Conservation (phyloP, 1,139 yeast species). For the Candida sp. region DNA sequence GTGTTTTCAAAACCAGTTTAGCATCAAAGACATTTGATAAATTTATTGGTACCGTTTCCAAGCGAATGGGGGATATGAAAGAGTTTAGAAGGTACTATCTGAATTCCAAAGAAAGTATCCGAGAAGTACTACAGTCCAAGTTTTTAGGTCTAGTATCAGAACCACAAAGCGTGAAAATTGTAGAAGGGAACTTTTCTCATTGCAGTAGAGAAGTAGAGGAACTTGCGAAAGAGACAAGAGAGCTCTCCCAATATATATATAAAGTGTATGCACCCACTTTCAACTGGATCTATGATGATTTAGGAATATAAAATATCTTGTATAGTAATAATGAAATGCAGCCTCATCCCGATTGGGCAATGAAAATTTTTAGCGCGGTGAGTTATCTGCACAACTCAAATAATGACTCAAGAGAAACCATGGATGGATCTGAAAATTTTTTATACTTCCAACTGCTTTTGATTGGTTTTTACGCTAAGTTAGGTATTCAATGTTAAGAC, state of each 20-base stretch:
- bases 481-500: slow-evolving; percentile 1
- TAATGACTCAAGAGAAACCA: neutral
- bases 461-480: neutral
- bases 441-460: neutral
- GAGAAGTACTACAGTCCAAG: slow-evolving; percentile 5
- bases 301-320: slow-evolving; percentile 13
- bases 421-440: slow-evolving; percentile 2
- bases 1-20: neutral
- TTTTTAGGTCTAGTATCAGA: neutral
- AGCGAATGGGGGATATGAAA: neutral
- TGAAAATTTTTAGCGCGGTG: slow-evolving; percentile 1
- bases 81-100: slow-evolving; percentile 5
- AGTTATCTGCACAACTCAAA: slow-evolving; percentile 1
- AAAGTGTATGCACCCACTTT: slow-evolving; percentile 23
- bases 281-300: slow-evolving; percentile 29
- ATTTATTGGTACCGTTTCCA: neutral
- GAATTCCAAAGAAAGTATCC: slow-evolving; percentile 4
- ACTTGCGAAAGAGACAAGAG: slow-evolving; percentile 7
- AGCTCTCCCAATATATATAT: slow-evolving; percentile 13
- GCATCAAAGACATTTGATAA: neutral
- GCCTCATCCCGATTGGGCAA: slow-evolving; percentile 1
- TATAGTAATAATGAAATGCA: no score
- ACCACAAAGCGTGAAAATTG: neutral
- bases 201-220: slow-evolving; percentile 6
- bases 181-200: slow-evolving; percentile 11